Evolutionary conservation across 2,329 filamentous ascomycete genomes (phyloP).

Genomic region (Aschersonia sp.): DNA sequence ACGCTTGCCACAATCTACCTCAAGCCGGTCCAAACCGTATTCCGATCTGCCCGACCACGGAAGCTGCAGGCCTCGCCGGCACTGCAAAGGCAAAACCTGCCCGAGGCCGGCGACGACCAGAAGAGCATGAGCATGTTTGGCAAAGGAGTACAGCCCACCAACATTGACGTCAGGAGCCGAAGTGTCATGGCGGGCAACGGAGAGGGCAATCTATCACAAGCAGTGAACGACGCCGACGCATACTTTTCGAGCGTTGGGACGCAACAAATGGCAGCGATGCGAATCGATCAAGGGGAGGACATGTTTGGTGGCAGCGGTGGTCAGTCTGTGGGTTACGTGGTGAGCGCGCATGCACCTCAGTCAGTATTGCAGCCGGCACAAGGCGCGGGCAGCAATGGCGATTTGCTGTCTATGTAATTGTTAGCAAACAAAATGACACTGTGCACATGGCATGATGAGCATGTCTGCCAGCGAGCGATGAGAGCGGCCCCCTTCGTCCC

Average conservation of each 20-base stretch:
- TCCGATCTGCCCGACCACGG: conserved; percentile 72
- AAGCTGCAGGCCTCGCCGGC: conserved; percentile 72
- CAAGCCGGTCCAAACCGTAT: conserved; percentile 94
- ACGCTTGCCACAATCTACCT: conserved; percentile 95
- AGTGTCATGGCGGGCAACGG: conserved; percentile 12
- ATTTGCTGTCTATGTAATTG: conserved; percentile 49
- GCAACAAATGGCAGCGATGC: conserved; percentile 60
- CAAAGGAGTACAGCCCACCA: conserved; percentile 32
- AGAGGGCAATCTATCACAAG: conserved; percentile 44
- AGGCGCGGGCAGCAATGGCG: conserved; percentile 51
- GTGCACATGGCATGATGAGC: too few species aligned
- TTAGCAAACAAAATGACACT: background rate
- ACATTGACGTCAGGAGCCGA: conserved; percentile 30
- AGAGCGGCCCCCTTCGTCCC: too few species aligned
- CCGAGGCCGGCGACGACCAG: conserved; percentile 35
- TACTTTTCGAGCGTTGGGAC: conserved; percentile 74
- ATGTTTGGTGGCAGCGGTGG: conserved; percentile 45
- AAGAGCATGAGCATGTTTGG: conserved; percentile 48
- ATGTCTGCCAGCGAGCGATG: too few species aligned
- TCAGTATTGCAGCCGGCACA: conserved; percentile 57
- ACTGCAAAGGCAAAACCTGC: conserved; percentile 57
- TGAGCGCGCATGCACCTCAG: conserved; percentile 70
- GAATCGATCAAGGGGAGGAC: conserved; percentile 47
- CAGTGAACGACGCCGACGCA: conserved; percentile 72
- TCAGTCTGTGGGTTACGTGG: conserved; percentile 47